phyloP scores from a whole-genome alignment of 345 rosid genomes.

The Punica granatum region DNA sequence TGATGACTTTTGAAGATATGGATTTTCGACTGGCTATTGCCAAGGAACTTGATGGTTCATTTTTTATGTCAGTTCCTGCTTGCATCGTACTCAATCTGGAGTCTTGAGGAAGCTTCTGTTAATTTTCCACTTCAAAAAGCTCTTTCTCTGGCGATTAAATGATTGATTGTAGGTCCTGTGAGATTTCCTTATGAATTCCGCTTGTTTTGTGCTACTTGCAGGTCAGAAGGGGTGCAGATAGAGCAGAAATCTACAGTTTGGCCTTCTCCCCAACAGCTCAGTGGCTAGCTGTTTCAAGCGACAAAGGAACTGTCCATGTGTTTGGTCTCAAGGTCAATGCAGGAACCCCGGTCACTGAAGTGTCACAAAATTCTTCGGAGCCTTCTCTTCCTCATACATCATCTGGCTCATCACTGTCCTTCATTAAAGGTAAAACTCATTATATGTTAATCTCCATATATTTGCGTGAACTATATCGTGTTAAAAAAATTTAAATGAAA shows the following conservation, averaged over 20 bases:
- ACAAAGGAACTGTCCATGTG: conserved; percentile 96
- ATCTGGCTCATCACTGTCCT: conserved; percentile 57
- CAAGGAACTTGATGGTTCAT: background rate
- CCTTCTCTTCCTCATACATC: conserved; percentile 23
- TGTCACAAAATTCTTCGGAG: conserved; percentile 28
- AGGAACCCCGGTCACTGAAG: conserved; percentile 45
- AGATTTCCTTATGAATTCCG: background rate
- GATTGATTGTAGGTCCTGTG: background rate
- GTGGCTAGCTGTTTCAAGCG: conserved; percentile 97
- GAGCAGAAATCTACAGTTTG: conserved; percentile 94
- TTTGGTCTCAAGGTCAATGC: conserved; percentile 75
- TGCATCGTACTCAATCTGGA: background rate
- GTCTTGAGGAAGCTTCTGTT: background rate
- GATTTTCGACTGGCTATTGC: background rate
- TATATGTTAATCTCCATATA: too few species aligned
- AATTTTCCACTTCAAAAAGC: background rate
- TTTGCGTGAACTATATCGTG: too few species aligned
- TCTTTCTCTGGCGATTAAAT: background rate
- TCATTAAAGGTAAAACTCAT: conserved; percentile 55
- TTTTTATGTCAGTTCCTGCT: background rate
- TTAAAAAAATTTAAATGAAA: too few species aligned
- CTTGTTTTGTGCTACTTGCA: conserved; percentile 9
- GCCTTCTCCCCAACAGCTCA: conserved; percentile 84
- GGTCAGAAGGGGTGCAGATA: conserved; percentile 98
- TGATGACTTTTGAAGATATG: background rate